Evolutionary conservation across 345 rosid species (phyloP), one percentile per base, ranked within the genome.

Genomic region (Populus nigra): DNA sequence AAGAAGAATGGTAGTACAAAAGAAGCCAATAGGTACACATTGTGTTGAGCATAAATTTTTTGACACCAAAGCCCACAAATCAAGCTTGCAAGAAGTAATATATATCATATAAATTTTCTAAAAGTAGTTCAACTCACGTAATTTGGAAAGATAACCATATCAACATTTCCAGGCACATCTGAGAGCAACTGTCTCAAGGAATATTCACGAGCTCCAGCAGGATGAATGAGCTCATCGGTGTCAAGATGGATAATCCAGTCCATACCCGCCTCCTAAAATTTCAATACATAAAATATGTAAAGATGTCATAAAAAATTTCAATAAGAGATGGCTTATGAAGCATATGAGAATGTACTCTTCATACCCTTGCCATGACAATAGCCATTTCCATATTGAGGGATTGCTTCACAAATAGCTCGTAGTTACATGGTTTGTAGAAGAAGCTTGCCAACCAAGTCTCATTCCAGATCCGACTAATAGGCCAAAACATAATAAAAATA

Each of bases 361-460:
- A 77, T 92, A 96, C 99, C 97, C 93, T 88, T 82, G 97, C 99
- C 97, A 89, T 91, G 84, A 82, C 88, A 73, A 96, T 91, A 50
- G 95, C 96, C 97, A 96, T 96, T 88, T 96, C 99, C 99, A 96
- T 96, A 81, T 96, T 91, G 80, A 96, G 89, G 25, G 98, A 90
- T 84, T 96, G 99, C 86, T 96, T 96, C 87, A 96, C 99, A 77
- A 96, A 96, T 82, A 96, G 79, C 76, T 96, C 99, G 39, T 93
- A 88, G 81, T 93, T 96, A 83, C 98, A 96, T 22, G 98, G 99
- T 85, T 91, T 93, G 88, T 85, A 93, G 84, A 96, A 96, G 90
- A 96, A 96, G 90, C 84, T 88, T 29, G 95, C 65, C 85, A 96
- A 77, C 99, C 99, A 93, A 72, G 94, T 89, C 92, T 96, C 98